Conservation (phyloP, 169 alveolate genomes). For the Cyclospora cayetanensis region DNA sequence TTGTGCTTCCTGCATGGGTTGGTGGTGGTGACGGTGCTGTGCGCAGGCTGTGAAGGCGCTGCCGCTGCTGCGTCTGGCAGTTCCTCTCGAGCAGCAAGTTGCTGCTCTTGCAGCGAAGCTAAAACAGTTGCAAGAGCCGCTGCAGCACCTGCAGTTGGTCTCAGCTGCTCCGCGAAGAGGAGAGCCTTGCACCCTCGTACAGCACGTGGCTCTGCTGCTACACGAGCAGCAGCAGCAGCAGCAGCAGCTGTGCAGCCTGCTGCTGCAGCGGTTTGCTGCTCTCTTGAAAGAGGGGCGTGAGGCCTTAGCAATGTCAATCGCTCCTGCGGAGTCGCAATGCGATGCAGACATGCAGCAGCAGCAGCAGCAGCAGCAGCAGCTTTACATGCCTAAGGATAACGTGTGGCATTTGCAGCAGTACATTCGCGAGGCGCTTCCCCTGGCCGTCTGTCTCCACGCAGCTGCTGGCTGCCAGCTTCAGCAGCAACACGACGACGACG, state of each 20-base stretch:
- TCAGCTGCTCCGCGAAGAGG: constrained; percentile 3
- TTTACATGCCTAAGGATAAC: too few relatives aligned
- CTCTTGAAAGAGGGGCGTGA: constrained; percentile 24
- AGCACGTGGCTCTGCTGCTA: constrained; percentile 42
- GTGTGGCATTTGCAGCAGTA: not conserved
- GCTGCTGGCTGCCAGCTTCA: not conserved
- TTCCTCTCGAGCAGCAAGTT: constrained; percentile 1
- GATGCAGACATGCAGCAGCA: not conserved
- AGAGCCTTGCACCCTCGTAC: not conserved
- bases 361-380: constrained; percentile 22
- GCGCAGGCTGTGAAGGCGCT: constrained; percentile 40
- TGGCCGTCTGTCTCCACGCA: constrained; percentile 13
- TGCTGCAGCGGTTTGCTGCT: constrained; percentile 14
- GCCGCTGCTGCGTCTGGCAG: constrained; percentile 21
- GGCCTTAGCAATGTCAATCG: constrained; percentile 21
- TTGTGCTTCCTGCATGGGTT: too few relatives aligned
- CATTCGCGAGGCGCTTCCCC: not conserved
- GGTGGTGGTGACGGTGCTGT: constrained; percentile 4
- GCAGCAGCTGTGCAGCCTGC: constrained; percentile 52
- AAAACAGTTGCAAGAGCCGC: not conserved
- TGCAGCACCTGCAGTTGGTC: not conserved
- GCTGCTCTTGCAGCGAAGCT: constrained; percentile 34
- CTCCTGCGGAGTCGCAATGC: not conserved
- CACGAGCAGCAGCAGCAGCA: constrained; percentile 8
- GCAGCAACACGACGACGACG: not conserved